Evolutionary conservation across 805 yeast species (phyloP), one percentile per base, ranked within the genome.

Genomic region (Yamadazyma tumulicola): DNA sequence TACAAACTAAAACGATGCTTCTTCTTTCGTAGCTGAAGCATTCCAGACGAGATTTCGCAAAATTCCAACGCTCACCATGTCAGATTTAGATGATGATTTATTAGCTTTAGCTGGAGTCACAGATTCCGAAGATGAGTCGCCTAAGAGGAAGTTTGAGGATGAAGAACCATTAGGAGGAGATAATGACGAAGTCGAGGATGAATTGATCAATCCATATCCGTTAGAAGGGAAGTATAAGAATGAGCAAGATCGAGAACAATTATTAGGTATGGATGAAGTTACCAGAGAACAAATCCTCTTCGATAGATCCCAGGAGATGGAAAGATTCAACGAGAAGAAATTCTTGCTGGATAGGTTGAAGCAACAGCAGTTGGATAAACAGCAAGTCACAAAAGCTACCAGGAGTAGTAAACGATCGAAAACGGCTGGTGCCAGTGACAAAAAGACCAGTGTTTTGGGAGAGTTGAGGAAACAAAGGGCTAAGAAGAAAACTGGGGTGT

Each of bases 261-360:
- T 75, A 46, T 64, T 85, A 51, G 79, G 72, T 31, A 73, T 93
- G 79, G 95, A 91, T 37, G 98, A 93, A 67, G 77, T 93, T 57
- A 85, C 85, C 51, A 82, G 97, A 52, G 98, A 93, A 66, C 81
- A 84, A 48, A 77, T 88, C 37, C 72, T 93, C 37, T 93, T 86
- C 49, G 97, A 91, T 37, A 85, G 99, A 60, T 77, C 86, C 6
- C 96, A 88, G 61, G 94, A 85, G 42, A 76, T 86, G 79, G 95
- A 91, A 58, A 79, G 84, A 46, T 89, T 71, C 61, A 80, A 85
- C 40, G 97, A 93, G 62, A 78, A 87, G 53, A 75, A 76, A 55
- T 80, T 83, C 49, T 77, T 94, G 50, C 87, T 85, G 19, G 81
- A 86, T 54, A 82, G 97, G 61, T 82, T 86, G 48, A 76, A 68